These are phyloP conservation scores for Eimeria sp. DNA, from an alignment of 169 alveolate genomes.

Conservation along the genomic window DNA sequence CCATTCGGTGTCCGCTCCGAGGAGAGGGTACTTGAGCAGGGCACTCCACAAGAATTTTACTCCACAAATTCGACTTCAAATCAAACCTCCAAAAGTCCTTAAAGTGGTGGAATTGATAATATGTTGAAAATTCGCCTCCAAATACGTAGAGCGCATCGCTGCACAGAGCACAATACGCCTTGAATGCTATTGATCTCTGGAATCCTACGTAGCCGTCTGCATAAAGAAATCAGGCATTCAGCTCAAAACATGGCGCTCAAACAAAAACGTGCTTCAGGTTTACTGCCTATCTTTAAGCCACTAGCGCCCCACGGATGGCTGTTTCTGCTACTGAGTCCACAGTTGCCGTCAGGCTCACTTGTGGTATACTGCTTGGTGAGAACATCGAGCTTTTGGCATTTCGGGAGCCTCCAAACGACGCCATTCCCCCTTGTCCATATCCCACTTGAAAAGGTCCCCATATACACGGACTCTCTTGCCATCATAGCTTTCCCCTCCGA, in stretches of 20 bases:
- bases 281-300: background rate
- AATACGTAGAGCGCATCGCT: slow-evolving; percentile 92
- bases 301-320: background rate
- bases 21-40: slow-evolving; percentile 92
- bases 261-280: background rate
- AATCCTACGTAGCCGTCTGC: background rate
- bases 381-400: slow-evolving; percentile 94
- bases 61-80: slow-evolving; percentile 89
- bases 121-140: slow-evolving; percentile 95
- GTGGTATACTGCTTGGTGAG: slow-evolving; percentile 94
- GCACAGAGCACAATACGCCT: background rate
- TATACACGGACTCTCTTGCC: slow-evolving; percentile 90
- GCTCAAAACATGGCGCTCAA: background rate
- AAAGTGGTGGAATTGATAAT: slow-evolving; percentile 93
- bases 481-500: slow-evolving; percentile 95
- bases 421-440: slow-evolving; percentile 92
- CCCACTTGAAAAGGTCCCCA: slow-evolving; percentile 92
- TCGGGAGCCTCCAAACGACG: slow-evolving; percentile 86
- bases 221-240: background rate
- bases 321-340: background rate
- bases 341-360: slow-evolving; percentile 78
- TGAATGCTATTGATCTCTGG: background rate
- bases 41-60: slow-evolving; percentile 87
- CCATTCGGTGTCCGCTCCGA: slow-evolving; percentile 96
- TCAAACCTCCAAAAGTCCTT: slow-evolving; percentile 93